Base-by-base conservation (phyloP, 805 yeast genomes). In the Lachancea dasiensis region DNA sequence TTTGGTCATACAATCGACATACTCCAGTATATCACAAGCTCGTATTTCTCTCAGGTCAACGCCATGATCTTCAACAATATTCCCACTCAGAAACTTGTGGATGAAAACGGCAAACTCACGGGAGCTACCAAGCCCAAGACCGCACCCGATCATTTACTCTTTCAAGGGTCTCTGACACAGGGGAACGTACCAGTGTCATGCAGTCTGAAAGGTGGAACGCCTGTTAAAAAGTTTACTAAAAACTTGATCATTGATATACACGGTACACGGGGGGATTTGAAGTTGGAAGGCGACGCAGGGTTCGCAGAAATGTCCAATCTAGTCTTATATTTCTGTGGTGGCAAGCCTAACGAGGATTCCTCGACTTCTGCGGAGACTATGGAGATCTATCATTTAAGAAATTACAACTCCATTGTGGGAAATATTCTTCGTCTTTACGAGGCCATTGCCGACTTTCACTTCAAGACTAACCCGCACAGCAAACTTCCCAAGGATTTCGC, bases 271-370 rank as follows among this genome's bases (percentile, higher is more conserved):
- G 61, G 61, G 34, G 60, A 57, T 45, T 38, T 55, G 14, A 57
- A 55, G 37, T 41, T 57, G 14, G 61, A 57, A 40, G 61, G 61
- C 30, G 60, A 57, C 36, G 61, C 60, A 6, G 61, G 61, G n/a
- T 57, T 57, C 38, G 57, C 58, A 1, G 60, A 55, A 34, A 52
- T 57, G 9, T 54, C 61, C 5, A 57, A 55, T 35, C 39, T 57
- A 8, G 60, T 55, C 1, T 39, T 57, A 24, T 57, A 55, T 40
- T 57, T 54, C 38, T 52, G 55, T 38, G 61, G 61, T 30, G 39
- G 42, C 6, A 50, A 50, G 25, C 26, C 27, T 5, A 31, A 26
- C 8, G 43, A 39, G 7, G 34, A 34, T 11, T 6, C 15, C 13
- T 17, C 29, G 4, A 23, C 27, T 17, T 16, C 31, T 8, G 41